phyloP scores from a whole-genome alignment of 208 protist species.

The Leishmania lainsoni region DNA sequence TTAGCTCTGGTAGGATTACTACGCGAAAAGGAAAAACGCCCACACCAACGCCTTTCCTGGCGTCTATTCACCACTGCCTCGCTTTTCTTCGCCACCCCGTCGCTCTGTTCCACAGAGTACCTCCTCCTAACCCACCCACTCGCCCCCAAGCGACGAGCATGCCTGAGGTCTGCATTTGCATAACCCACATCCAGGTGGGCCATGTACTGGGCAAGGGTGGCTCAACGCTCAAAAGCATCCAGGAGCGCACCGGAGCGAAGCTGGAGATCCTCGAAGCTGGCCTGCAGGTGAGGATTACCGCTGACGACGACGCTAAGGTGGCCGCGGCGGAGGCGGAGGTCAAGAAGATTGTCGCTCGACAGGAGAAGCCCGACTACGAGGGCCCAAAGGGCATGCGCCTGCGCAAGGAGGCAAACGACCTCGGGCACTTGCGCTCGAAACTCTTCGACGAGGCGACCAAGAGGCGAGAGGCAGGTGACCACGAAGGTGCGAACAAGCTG shows the following conservation, averaged over 20 bases:
- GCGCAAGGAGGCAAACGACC: constrained; percentile 43
- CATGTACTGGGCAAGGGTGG: constrained; percentile 62
- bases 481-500: constrained; percentile 31
- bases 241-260: constrained; percentile 49
- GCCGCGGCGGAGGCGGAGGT: constrained; percentile 38
- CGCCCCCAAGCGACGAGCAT: constrained; percentile 12
- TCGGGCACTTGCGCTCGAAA: constrained; percentile 44
- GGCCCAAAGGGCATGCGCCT: constrained; percentile 40
- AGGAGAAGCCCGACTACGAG: constrained; percentile 67
- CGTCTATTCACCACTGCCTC: not conserved
- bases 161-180: constrained; percentile 36
- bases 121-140: not conserved
- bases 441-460: constrained; percentile 48
- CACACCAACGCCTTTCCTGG: not conserved
- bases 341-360: constrained; percentile 35
- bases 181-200: constrained; percentile 46
- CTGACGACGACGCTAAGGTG: constrained; percentile 41
- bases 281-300: constrained; percentile 53
- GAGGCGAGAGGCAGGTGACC: constrained; percentile 38
- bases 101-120: not conserved
- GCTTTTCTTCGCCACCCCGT: constrained; percentile 6
- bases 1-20: too few relatives aligned
- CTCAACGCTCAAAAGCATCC: constrained; percentile 42
- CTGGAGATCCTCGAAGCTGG: constrained; percentile 47
- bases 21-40: not conserved